These are phyloP conservation scores for Aspergillus pseudotamarii DNA, from an alignment of 2,329 filamentous ascomycete species.

Conservation along the genomic window DNA sequence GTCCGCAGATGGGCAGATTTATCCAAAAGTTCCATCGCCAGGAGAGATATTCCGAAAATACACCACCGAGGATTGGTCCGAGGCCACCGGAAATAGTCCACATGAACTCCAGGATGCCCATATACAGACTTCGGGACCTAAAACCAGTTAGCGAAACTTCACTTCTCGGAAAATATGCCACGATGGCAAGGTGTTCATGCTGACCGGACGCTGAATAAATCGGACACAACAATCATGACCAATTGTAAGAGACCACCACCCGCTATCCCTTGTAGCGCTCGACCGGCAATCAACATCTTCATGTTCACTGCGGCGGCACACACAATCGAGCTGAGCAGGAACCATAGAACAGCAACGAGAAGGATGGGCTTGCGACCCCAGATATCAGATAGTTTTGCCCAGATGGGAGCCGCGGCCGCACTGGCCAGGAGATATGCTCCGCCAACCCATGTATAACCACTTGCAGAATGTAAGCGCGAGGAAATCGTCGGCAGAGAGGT, in stretches of 20 bases:
- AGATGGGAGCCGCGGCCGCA: slow-evolving; percentile 66
- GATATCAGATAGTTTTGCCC: slow-evolving; percentile 64
- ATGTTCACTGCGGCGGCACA: slow-evolving; percentile 51
- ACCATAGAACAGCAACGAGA: slow-evolving; percentile 50
- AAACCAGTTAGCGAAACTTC: background rate
- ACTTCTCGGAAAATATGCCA: background rate
- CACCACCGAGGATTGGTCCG: slow-evolving; percentile 58
- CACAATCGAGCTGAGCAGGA: slow-evolving; percentile 52
- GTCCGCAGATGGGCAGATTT: slow-evolving; percentile 54
- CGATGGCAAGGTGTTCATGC: background rate
- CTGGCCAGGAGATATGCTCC: slow-evolving; percentile 72
- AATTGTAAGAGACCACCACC: slow-evolving; percentile 56
- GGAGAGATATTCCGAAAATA: slow-evolving; percentile 41
- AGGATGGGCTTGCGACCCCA: slow-evolving; percentile 60
- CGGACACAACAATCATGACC: slow-evolving; percentile 56
- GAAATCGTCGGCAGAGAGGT: slow-evolving; percentile 63
- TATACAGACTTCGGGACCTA: slow-evolving; percentile 50
- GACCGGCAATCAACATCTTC: slow-evolving; percentile 55
- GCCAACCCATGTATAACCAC: slow-evolving; percentile 77
- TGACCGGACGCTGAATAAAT: slow-evolving; percentile 54
- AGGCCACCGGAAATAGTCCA: slow-evolving; percentile 57
- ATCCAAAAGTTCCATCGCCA: slow-evolving; percentile 62
- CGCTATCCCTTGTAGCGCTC: slow-evolving; percentile 56
- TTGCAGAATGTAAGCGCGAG: slow-evolving; percentile 63
- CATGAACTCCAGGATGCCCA: slow-evolving; percentile 54